A percentile compares a stretch with the other conserved stretches of the same genome.
These are phyloP conservation scores for Asterophora parasitica DNA, from an alignment of 768 basidiomycete species.

Conservation along the genomic window DNA sequence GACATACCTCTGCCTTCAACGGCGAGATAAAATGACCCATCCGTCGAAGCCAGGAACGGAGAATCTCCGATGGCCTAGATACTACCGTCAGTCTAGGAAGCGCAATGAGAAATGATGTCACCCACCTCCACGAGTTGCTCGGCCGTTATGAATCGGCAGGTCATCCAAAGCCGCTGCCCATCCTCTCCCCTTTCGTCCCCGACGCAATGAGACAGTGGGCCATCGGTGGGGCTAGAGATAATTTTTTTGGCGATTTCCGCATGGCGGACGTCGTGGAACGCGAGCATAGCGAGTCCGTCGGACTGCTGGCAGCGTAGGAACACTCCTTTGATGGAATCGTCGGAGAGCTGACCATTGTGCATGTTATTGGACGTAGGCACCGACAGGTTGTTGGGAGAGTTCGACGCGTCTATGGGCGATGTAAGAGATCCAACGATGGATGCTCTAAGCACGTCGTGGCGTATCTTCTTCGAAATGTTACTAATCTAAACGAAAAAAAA, in stretches of 20 bases:
- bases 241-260: conserved; percentile 42
- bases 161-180: conserved; percentile 25
- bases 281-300: conserved; percentile 50
- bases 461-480: conserved; percentile 30
- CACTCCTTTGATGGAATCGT: conserved; percentile 47
- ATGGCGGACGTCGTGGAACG: conserved; percentile 58
- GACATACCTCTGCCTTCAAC: conserved; percentile 28
- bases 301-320: conserved; percentile 46
- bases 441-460: conserved; percentile 22
- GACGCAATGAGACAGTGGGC: conserved; percentile 25
- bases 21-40: conserved; percentile 47
- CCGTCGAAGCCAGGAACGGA: conserved; percentile 43
- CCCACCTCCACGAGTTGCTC: conserved; percentile 42
- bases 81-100: conserved; percentile 4
- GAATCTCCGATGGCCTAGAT: conserved; percentile 53
- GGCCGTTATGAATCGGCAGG: conserved; percentile 41
- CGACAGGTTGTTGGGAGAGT: not conserved
- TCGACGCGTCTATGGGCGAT: conserved; percentile 2
- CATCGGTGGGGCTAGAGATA: conserved; percentile 28
- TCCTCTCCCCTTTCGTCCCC: conserved; percentile 22
- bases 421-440: conserved; percentile 23
- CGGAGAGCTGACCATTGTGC: conserved; percentile 5
- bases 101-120: conserved; percentile 6
- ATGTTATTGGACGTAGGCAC: not conserved
- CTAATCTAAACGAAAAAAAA: conserved; percentile 25